Evolutionary conservation across 495 filamentous ascomycete species (phyloP).

Genomic region (Penicillium silybi): DNA sequence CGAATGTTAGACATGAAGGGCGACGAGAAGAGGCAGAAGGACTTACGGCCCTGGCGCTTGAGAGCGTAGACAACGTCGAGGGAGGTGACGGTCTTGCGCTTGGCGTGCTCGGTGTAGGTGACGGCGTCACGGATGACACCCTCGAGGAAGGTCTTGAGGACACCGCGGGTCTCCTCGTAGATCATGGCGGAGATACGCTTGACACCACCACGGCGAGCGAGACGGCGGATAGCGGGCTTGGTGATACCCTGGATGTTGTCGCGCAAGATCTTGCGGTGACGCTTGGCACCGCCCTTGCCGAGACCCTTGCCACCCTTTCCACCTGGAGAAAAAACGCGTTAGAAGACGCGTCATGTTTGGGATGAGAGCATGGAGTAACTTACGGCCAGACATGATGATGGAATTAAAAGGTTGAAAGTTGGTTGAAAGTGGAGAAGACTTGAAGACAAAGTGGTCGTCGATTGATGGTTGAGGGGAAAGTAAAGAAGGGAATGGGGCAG

Average conservation of each 20-base stretch:
- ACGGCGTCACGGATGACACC: slow-evolving; percentile 99
- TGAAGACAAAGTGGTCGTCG: slow-evolving; percentile 23
- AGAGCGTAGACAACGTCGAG: slow-evolving; percentile 97
- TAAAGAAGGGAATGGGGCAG: slow-evolving; percentile 30
- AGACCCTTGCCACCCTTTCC: slow-evolving; percentile 99
- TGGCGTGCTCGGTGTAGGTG: slow-evolving; percentile 98
- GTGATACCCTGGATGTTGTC: slow-evolving; percentile 99
- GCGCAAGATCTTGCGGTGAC: slow-evolving; percentile 97
- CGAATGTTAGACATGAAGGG: too few species aligned
- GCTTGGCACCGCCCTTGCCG: slow-evolving; percentile 89
- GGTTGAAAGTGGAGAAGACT: slow-evolving; percentile 20
- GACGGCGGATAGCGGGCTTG: slow-evolving; percentile 99
- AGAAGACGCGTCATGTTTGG: slow-evolving; percentile 26
- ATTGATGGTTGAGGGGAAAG: slow-evolving; percentile 42
- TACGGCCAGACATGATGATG: slow-evolving; percentile 64
- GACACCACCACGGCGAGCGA: slow-evolving; percentile 98
- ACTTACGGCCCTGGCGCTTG: slow-evolving; percentile 94
- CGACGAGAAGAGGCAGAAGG: too few species aligned
- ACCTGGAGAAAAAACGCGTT: slow-evolving; percentile 51
- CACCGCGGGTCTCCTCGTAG: slow-evolving; percentile 99
- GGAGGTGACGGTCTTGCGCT: slow-evolving; percentile 97
- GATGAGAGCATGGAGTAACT: slow-evolving; percentile 33
- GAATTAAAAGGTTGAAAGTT: slow-evolving; percentile 21
- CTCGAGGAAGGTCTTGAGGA: slow-evolving; percentile 99
- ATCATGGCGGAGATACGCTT: slow-evolving; percentile 99